Evolutionary conservation across 2,329 filamentous ascomycete genomes (phyloP).

Genomic region (Xylariaceae sp.): DNA sequence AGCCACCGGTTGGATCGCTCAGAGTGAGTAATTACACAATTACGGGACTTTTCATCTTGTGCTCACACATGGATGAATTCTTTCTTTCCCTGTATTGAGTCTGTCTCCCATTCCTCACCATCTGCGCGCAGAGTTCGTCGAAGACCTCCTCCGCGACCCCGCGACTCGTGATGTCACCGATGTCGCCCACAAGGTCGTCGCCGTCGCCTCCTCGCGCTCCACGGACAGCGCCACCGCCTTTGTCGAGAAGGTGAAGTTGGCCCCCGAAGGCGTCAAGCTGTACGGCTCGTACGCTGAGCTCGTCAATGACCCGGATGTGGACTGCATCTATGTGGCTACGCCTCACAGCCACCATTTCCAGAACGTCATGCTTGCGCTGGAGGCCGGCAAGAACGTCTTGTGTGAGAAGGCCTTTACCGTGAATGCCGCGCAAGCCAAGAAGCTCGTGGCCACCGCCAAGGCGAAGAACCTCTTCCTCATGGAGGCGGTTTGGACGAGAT

Average conservation of each 20-base stretch:
- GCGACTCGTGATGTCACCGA: constrained; percentile 62
- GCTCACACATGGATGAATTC: neutral
- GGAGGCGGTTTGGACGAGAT: constrained; percentile 87
- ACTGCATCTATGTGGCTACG: constrained; percentile 84
- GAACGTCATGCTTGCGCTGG: constrained; percentile 76
- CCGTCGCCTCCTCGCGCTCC: constrained; percentile 74
- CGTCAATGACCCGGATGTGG: constrained; percentile 69
- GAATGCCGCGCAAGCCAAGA: constrained; percentile 69
- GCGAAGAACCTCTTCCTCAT: constrained; percentile 71
- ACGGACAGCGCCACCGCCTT: constrained; percentile 65
- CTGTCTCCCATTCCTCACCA: neutral
- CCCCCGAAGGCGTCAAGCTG: constrained; percentile 60
- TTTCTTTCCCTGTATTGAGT: neutral
- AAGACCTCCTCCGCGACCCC: constrained; percentile 73
- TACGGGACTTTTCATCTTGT: neutral
- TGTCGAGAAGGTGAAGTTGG: constrained; percentile 58
- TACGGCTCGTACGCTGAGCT: constrained; percentile 82
- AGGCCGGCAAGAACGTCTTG: constrained; percentile 80
- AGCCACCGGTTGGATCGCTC: constrained; percentile 55
- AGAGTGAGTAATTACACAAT: constrained; percentile 38
- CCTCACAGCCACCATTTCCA: constrained; percentile 93
- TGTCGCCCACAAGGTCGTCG: constrained; percentile 69
- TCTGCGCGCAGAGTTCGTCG: constrained; percentile 55
- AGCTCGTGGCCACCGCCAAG: constrained; percentile 64
- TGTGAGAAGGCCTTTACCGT: constrained; percentile 90